These are phyloP conservation scores for Pinus tabuliformis DNA, from an alignment of 75 land plant genomes.

Conservation along the genomic window DNA sequence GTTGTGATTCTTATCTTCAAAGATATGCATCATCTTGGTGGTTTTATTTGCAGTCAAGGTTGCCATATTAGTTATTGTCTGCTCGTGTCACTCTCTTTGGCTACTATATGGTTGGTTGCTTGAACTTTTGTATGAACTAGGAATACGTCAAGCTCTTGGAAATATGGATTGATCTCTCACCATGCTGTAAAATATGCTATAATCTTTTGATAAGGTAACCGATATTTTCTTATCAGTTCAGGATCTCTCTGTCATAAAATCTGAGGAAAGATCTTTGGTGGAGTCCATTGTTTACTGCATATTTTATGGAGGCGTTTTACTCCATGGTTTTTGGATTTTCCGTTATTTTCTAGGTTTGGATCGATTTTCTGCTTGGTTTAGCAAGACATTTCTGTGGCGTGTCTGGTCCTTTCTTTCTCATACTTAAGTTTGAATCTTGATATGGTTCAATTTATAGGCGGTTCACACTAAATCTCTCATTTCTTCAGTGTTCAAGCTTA, in stretches of 20 bases:
- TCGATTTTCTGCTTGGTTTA: too few species aligned
- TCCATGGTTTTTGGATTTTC: too few species aligned
- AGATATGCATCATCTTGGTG: not conserved
- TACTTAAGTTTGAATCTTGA: too few species aligned
- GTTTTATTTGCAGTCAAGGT: not conserved
- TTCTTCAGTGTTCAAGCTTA: not conserved
- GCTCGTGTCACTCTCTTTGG: not conserved
- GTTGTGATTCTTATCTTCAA: too few species aligned
- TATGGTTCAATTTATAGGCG: too few species aligned
- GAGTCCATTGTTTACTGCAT: too few species aligned
- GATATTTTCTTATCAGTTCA: not conserved
- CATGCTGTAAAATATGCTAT: not conserved
- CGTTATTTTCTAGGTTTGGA: too few species aligned
- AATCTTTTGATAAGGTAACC: not conserved
- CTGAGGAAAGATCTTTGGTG: too few species aligned
- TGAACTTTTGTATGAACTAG: not conserved
- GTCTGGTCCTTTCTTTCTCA: too few species aligned
- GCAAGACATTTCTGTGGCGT: too few species aligned
- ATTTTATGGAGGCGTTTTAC: too few species aligned
- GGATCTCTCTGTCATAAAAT: not conserved
- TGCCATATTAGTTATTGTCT: too few species aligned
- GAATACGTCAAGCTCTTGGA: not conserved
- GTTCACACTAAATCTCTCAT: not conserved
- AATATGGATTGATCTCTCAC: not conserved
- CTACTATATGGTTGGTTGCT: not conserved